Base-by-base conservation (phyloP, 495 filamentous ascomycete species). In the Penicillium paxilli region DNA sequence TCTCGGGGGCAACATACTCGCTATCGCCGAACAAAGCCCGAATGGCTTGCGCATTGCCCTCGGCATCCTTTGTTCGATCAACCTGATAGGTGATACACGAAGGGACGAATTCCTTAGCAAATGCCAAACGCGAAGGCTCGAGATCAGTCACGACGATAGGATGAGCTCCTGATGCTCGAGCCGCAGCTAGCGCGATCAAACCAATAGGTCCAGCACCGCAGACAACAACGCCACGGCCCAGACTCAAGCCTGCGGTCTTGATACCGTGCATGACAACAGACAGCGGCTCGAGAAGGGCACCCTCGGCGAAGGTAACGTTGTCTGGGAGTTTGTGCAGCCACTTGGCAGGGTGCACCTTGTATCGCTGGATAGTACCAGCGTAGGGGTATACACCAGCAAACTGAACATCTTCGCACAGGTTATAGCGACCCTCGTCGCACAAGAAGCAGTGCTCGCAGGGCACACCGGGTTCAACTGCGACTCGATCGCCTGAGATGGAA, bases 171-270 rank as follows among this genome's bases (percentile, higher is more conserved):
- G 81, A 83, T 3, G 83, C 85, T 24, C 80, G 69, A 5, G 82
- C 83, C 69, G 62, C 69, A 16, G 26, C 87, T 80, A 60, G 81
- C 77, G 20, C 87, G 47, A 92, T 76, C 17, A 92, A 68, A 0
- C 90, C 90, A 4, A 94, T 87, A 0, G 88, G 82, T 3, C 90
- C 90, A 21, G 90, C 87, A 28, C 90, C 90, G 42, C 91, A 84
- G 0, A 94, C 76, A 6, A 94, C 74, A 0, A 87, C 83, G 0
- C 80, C 83, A 1, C 75, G 70, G 2, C 75, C 73, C 2, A 70
- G 60, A 6, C 72, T 63, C 5, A 91, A 70, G 1, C 69, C 64
- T 3, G 84, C 84, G 23, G 86, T 73, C 41, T 80, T 71, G 4
- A 79, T 72, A 4, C 86, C 89, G 53, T 90, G 87, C 63, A 91